These are phyloP conservation scores for Colletotrichum chrysophilum DNA, from an alignment of 2,329 filamentous ascomycete genomes.

Conservation along the genomic window DNA sequence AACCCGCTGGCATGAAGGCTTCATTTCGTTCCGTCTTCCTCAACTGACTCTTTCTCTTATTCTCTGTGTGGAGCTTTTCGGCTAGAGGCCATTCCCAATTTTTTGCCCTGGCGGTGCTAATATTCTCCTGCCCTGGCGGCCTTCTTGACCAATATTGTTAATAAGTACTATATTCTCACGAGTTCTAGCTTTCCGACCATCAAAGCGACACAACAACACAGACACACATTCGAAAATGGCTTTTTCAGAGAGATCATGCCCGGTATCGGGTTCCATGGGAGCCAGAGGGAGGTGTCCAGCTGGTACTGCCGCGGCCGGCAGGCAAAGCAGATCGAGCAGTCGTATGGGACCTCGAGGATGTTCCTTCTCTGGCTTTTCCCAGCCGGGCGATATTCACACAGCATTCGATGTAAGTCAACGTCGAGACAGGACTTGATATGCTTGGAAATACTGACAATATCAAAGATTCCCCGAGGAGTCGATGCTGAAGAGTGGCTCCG, in stretches of 20 bases:
- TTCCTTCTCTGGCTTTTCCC: slow-evolving; percentile 34
- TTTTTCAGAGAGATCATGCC: slow-evolving; percentile 34
- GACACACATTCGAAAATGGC: slow-evolving; percentile 15
- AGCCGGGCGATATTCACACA: slow-evolving; percentile 31
- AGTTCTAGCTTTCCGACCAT: not conserved
- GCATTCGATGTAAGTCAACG: slow-evolving; percentile 39
- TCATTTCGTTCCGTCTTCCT: not conserved
- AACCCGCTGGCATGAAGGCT: not conserved
- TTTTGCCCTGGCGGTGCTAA: slow-evolving; percentile 6
- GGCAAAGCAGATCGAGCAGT: slow-evolving; percentile 12
- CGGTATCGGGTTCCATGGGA: slow-evolving; percentile 31
- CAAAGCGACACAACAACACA: not conserved
- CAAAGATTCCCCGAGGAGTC: slow-evolving; percentile 49
- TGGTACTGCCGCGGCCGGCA: slow-evolving; percentile 14
- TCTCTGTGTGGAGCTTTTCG: not conserved
- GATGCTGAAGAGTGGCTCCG: slow-evolving; percentile 51
- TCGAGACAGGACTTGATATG: not conserved
- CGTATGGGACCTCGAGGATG: slow-evolving; percentile 35
- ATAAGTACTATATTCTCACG: not conserved
- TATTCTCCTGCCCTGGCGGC: not conserved
- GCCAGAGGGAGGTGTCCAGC: slow-evolving; percentile 28
- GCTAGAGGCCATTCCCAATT: not conserved
- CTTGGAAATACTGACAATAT: not conserved
- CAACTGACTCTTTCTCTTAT: not conserved
- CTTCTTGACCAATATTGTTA: not conserved